Evolutionary conservation across 306 rosid genomes (phyloP), one percentile per base, ranked within the genome.

Genomic region (Boehmeria nivea): DNA sequence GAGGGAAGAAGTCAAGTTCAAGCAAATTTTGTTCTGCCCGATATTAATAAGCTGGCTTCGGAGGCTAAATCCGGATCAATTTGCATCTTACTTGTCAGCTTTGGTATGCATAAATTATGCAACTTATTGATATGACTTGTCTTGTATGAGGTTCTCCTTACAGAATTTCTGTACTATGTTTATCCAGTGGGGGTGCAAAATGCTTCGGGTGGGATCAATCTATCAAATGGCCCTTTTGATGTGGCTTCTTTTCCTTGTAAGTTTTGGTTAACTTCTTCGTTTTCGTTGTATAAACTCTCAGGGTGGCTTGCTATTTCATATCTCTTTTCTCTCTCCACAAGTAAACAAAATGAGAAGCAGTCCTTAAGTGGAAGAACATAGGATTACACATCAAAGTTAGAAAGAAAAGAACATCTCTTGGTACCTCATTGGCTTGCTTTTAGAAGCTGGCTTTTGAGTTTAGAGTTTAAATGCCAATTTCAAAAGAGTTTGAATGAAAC

Each of bases 11-110:
- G 71, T 67, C 71, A 57, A 67, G 69, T 77, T 38, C 67, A 72
- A 67, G 89, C 89, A 49, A 70, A 55, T 33, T 83, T 93, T 64
- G 56, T 53, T 43, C 96, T 93, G 23, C 95, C 87, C 28, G 89
- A 81, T 40, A 60, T 69, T 53, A 71, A 63, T 38, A 87, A 79
- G 87, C 76, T 91, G 39, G 82, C 83, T 11, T 37, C 8, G 48
- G 83, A 81, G 55, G 89, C 81, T 51, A 75, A 47, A 49, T 71
- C 84, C 23, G 77, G 78, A 43, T 66, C 85, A 47, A 67, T 77
- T 67, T 72, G 74, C 39, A 65, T 87, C 69, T 68, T 87, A 71
- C 63, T 93, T 50, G 80, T 87, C 64, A 79, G 83, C 76, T 63
- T 74, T 59, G 95, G 99, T 93, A 87, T 57, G 78, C 46, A 56